Evolutionary conservation across 2,329 filamentous ascomycete species (phyloP).

Genomic region (Penicillium concentricum): DNA sequence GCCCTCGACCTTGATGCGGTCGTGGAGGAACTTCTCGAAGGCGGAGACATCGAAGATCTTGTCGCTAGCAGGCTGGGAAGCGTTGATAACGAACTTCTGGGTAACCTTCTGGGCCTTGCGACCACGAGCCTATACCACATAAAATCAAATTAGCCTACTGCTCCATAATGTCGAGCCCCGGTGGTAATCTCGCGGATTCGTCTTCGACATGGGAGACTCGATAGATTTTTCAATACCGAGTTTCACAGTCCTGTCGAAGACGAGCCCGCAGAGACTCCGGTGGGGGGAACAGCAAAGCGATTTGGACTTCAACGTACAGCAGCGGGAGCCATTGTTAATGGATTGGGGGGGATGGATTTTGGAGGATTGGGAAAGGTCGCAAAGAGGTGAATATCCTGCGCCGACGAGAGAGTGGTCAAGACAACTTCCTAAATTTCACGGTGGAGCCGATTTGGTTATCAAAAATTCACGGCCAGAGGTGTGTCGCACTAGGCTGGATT

Average conservation of each 20-base stretch:
- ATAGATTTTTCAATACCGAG: conserved; percentile 27
- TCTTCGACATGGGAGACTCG: neutral
- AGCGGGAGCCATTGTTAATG: conserved; percentile 76
- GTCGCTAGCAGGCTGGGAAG: conserved; percentile 94
- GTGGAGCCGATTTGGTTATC: conserved; percentile 26
- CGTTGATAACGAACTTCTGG: conserved; percentile 93
- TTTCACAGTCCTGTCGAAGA: neutral
- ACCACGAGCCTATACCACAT: conserved; percentile 47
- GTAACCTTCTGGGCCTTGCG: conserved; percentile 51
- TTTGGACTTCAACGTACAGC: conserved; percentile 72
- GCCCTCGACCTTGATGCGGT: conserved; percentile 98
- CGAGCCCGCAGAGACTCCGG: conserved; percentile 21
- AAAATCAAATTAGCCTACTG: conserved; percentile 91
- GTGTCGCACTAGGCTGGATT: conserved; percentile 27
- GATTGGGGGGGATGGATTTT: conserved; percentile 33
- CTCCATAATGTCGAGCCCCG: conserved; percentile 46
- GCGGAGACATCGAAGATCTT: conserved; percentile 99
- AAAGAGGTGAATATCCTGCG: conserved; percentile 94
- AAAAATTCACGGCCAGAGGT: conserved; percentile 23
- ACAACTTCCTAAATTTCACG: conserved; percentile 26
- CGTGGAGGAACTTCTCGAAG: conserved; percentile 99
- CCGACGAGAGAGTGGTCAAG: conserved; percentile 41
- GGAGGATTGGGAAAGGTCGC: conserved; percentile 53
- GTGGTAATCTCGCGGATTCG: conserved; percentile 10
- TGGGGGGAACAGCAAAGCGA: conserved; percentile 90